Base-by-base conservation (phyloP, 2,329 filamentous ascomycete genomes). In the Alternaria sp. region DNA sequence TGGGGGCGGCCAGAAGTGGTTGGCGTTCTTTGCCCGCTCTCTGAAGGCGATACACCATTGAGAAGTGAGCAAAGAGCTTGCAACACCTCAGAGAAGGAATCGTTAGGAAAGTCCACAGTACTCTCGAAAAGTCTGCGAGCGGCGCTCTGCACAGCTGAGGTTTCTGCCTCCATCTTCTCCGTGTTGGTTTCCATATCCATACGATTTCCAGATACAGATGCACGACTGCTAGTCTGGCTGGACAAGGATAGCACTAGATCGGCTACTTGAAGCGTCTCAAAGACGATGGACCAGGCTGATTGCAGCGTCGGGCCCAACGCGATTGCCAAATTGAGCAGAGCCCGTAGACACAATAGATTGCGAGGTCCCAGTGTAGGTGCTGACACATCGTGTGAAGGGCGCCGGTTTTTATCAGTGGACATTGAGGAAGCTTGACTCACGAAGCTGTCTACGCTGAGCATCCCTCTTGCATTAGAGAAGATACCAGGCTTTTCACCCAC, bases 241-340 rank as follows among this genome's bases (percentile, higher is more conserved):
- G 77, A 79, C 18, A 78, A 71, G 11, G 87, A 85, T 26, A 97
- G 85, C 4, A 98, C 89, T 63, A 96, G 88, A 70, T 98, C 95
- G 3, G 94, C 94, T 76, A 97, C 92, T 72, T 97, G 93, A 7
- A 99, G 81, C 0, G 94, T 96, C 72, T 96, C 94, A 1, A 99
- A 85, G 16, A 99, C 84, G 59, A 99, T 98, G 1, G 89, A 89
- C 92, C 96, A 99, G 1, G 94, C 91, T 14, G 86, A 84, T 36
- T 91, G 89, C 1, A 99, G 83, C 0, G 93, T 97, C 3, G 95
- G 93, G 0, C 95, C 95, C 1, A 99, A 81, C 3, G 95, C 95
- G 71, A 98, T 99, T 2, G 95, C 95, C 4, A 99, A 81, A 69
- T 99, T 99, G n/a, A 99, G 81, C 16, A 99, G 83, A 30, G 95